Evolutionary conservation across 106 monocot species (phyloP).

Genomic region (Dendrobium nobile): DNA sequence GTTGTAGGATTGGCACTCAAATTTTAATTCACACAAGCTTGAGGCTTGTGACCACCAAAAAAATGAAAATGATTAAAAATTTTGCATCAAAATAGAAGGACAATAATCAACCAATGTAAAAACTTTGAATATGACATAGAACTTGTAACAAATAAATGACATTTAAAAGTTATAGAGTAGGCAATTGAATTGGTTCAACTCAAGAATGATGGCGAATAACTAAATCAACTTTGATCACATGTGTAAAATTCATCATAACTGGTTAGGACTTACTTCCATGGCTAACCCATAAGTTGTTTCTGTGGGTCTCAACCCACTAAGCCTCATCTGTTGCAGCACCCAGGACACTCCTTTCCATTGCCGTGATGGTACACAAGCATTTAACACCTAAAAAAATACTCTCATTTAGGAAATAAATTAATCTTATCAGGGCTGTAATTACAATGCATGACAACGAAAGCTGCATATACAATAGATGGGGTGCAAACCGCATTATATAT

Average conservation of each 20-base stretch:
- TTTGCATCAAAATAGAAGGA: neutral
- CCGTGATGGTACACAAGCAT: slow-evolving; percentile 70
- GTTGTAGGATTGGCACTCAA: neutral
- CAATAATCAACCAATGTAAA: neutral
- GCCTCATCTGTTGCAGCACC: slow-evolving; percentile 67
- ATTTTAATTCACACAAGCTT: neutral
- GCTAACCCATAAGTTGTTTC: slow-evolving; percentile 89
- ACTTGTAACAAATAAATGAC: neutral
- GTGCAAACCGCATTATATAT: slow-evolving; percentile 75
- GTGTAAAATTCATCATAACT: neutral
- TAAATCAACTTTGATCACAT: neutral
- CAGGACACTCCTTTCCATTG: slow-evolving; percentile 98
- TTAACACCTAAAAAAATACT: slow-evolving; percentile 45
- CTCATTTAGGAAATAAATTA: neutral
- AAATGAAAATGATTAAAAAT: neutral
- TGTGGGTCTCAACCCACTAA: slow-evolving; percentile 51
- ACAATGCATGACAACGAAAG: neutral
- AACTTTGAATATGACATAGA: neutral
- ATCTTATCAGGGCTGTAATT: neutral
- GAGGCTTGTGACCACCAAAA: neutral
- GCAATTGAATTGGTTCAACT: neutral
- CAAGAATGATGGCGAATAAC: neutral
- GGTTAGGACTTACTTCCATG: slow-evolving; percentile 61
- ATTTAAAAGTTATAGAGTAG: neutral
- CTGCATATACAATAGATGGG: neutral